Conservation (phyloP, 1,284 basidiomycete species). For the Heterobasidion parviporum region DNA sequence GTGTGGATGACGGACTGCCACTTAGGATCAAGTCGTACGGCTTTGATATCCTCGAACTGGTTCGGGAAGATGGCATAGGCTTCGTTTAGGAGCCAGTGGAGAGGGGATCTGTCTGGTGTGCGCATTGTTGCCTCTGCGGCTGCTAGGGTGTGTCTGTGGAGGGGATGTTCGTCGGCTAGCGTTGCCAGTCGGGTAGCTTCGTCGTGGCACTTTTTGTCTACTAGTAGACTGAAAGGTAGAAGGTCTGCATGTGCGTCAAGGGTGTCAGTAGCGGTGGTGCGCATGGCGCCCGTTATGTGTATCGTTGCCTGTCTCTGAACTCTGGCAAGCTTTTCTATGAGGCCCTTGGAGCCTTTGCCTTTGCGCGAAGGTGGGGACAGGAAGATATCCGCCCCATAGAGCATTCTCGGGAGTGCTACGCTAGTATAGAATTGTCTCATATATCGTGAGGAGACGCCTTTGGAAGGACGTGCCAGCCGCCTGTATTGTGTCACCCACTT, state of each 20-base stretch:
- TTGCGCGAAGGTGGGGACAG: not conserved
- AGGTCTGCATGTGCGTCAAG: conserved; percentile 24
- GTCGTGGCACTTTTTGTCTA: conserved; percentile 13
- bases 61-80: not conserved
- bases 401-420: not conserved
- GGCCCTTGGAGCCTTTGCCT: not conserved
- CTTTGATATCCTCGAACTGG: not conserved
- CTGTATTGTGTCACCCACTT: too few species aligned
- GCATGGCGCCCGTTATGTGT: conserved; percentile 25
- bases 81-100: not conserved
- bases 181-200: not conserved
- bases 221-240: conserved; percentile 19
- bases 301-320: conserved; percentile 25
- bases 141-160: not conserved
- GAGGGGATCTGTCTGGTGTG: not conserved
- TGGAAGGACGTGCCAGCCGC: too few species aligned
- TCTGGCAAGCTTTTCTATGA: conserved; percentile 8
- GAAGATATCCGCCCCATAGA: not conserved
- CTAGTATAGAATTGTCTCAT: too few species aligned
- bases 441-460: too few species aligned
- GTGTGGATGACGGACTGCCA: not conserved
- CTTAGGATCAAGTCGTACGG: not conserved
- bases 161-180: not conserved
- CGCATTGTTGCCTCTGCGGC: not conserved
- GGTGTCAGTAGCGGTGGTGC: conserved; percentile 22